A percentile compares a stretch with the other conserved stretches of the same genome.
These are phyloP conservation scores for Lodderomyces metapsilosis DNA, from an alignment of 1,139 yeast species.

Conservation along the genomic window DNA sequence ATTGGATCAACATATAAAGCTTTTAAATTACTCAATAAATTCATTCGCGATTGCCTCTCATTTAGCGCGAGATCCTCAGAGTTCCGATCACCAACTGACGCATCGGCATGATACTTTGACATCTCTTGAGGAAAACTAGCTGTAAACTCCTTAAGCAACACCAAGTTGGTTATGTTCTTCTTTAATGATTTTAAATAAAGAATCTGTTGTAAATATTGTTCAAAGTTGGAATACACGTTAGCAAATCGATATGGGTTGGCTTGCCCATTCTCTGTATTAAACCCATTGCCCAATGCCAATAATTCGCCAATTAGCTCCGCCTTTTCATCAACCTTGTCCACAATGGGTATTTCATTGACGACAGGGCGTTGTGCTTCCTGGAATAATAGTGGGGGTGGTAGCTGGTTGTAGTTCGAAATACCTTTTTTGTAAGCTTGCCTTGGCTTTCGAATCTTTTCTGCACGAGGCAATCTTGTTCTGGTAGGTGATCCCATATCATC, in stretches of 20 bases:
- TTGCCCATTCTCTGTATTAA: background rate
- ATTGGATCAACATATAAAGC: constrained; percentile 42
- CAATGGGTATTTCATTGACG: background rate
- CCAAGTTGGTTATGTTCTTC: constrained; percentile 28
- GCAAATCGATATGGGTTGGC: constrained; percentile 16
- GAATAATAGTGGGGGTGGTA: no score
- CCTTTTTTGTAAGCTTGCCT: background rate
- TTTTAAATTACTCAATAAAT: constrained; percentile 35
- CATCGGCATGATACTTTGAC: constrained; percentile 15
- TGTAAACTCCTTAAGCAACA: constrained; percentile 39
- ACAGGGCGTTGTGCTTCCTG: background rate
- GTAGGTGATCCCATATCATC: constrained; percentile 5
- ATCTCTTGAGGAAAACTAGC: constrained; percentile 30
- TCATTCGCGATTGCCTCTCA: constrained; percentile 39
- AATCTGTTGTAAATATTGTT: constrained; percentile 31
- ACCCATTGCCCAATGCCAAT: constrained; percentile 12
- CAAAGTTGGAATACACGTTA: constrained; percentile 40
- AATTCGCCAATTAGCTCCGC: constrained; percentile 8
- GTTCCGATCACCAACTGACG: constrained; percentile 7
- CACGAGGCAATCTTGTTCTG: background rate
- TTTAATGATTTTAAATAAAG: constrained; percentile 20
- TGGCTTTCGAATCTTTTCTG: constrained; percentile 3
- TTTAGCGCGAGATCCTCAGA: constrained; percentile 13
- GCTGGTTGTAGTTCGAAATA: no score
- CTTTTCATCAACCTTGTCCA: constrained; percentile 1